Conservation (phyloP, 108 stramenopile genomes). For the Thalassiosira profunda region DNA sequence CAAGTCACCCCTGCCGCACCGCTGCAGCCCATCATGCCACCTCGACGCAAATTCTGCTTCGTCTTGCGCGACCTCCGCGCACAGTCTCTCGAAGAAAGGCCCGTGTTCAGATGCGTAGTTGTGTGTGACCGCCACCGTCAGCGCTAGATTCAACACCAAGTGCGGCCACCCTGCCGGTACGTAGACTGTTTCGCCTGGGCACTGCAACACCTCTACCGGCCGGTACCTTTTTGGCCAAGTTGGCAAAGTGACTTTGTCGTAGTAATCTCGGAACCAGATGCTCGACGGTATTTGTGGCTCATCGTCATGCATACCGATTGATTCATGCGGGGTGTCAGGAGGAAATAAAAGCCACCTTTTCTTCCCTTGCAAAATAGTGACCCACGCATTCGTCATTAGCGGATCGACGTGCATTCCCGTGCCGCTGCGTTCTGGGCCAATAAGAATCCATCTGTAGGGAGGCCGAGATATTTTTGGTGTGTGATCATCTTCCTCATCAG, state of each 20-base stretch:
- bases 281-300: conserved; percentile 78
- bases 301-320: conserved; percentile 59
- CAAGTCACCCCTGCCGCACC: conserved; percentile 35
- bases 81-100: conserved; percentile 51
- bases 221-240: conserved; percentile 53
- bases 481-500: background rate
- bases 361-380: conserved; percentile 72
- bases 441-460: conserved; percentile 88
- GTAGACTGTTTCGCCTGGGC: conserved; percentile 87
- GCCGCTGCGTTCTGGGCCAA: conserved; percentile 81
- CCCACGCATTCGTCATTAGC: conserved; percentile 88
- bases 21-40: conserved; percentile 36
- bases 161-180: conserved; percentile 91
- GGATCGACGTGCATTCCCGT: conserved; percentile 91
- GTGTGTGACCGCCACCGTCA: conserved; percentile 86
- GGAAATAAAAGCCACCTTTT: conserved; percentile 91
- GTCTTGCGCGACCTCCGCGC: conserved; percentile 47
- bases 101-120: conserved; percentile 87
- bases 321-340: conserved; percentile 54
- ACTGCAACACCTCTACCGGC: conserved; percentile 74
- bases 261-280: conserved; percentile 73
- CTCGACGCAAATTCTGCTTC: conserved; percentile 65
- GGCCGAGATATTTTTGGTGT: conserved; percentile 44
- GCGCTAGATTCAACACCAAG: conserved; percentile 82
- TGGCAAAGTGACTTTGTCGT: conserved; percentile 44